Base-by-base conservation (phyloP, 306 rosid genomes). In the Malus sylvestris region DNA sequence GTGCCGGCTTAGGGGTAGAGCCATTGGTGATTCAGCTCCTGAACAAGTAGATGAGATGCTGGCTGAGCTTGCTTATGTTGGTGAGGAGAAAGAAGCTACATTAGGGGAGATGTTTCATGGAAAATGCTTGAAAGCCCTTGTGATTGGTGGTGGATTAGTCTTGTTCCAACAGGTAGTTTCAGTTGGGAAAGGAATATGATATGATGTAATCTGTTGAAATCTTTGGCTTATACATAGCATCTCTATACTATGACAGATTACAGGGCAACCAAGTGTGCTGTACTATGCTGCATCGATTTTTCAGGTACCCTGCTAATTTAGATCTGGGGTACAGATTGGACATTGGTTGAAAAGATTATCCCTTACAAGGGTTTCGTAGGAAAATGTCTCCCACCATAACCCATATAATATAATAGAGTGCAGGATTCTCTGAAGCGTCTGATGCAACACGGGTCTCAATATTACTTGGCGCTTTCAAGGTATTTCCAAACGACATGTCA, bases 261-360 rank as follows among this genome's bases (percentile, higher is more conserved):
- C 99, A 33, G 98, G 99, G 68, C 99, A 96, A 81, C 99, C 99
- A 44, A 96, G 99, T 77, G 99, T 96, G 80, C 88, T 96, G 25
- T 96, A 96, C 86, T 96, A 96, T 85, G 98, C 99, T 66, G 85
- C 89, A 70, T 83, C 99, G 20, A 92, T 96, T 86, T 87, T 96
- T 76, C 92, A 91, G 99, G 97, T 96, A 88, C 61, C 70, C 46
- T 78, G 38, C 73, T 83, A 79, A 69, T 76, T 76, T 80, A 49
- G 71, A 45, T 59, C 16, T 60, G 72, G 72, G 67, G 27, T 74
- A 81, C 75, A 22, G 10, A 16, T 67, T 81, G 64, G 71, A 59
- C 44, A 45, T 78, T 74, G 67, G 61, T 27, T 61, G 79, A 76
- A 64, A 52, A 65, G 57, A 62, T 71, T 70, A 7, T 63, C 51